Base-by-base conservation (phyloP, 1,284 basidiomycete genomes). In the Anthracocystis setariae region DNA sequence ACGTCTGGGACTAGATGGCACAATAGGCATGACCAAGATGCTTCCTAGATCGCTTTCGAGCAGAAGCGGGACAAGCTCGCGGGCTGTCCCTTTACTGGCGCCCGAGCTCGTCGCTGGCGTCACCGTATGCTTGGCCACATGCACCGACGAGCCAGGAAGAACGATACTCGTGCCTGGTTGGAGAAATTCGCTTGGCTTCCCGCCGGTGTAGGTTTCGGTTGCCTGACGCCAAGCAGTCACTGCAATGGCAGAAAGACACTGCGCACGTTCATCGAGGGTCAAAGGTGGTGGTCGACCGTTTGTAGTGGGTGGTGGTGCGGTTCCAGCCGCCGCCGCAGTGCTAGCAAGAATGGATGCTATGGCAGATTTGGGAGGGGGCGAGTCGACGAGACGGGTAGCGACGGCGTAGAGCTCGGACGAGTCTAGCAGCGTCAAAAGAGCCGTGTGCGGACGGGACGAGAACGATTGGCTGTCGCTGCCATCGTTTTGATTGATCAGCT, bases 331-430 rank as follows among this genome's bases (percentile, higher is more conserved):
- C 15, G 62, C 62, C 1, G 68, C 61, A 0, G 68, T 72, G 37
- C 62, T 59, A 12, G 68, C 58, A 18, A 62, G 20, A 2, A 63
- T 46, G 4, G 63, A 59, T 1, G 59, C 58, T 17, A 63, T 55
- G 4, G 62, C 45, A 9, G 63, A 58, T 20, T 32, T 39, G 7
- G 35, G 13, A 7, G 63, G 49, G 1, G 54, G 46, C 3, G 52
- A 23, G n/a, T 72, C 63, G 1, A 50, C 51, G 0, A 72, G 55
- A 4, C 46, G 24, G 3, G 63, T 66, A 13, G 69, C 63, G 5
- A 48, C 50, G 3, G 69, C 69, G 32, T 72, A 72, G 10, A 72
- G 55, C 18, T 72, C 69, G 29, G 69, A 66, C 15, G 63, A 57
- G 8, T 72, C 69, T 54, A 72, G 35, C 5, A 72, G 49, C 2